Evolutionary conservation across 495 filamentous ascomycete genomes (phyloP).

Genomic region (Lasiosphaeris hirsuta): DNA sequence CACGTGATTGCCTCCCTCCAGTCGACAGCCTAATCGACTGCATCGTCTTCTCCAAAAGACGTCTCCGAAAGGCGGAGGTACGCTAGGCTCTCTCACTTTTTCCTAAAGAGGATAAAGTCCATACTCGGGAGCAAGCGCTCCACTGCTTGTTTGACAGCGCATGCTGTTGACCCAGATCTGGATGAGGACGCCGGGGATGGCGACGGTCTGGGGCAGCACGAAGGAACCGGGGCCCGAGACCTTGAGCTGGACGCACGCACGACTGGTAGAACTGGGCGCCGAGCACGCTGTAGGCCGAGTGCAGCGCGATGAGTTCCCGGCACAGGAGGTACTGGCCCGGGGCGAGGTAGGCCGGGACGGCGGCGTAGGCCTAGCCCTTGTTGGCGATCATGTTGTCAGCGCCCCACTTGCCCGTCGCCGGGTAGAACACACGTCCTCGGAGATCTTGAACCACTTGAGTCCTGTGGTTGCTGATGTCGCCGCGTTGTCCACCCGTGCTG

Average conservation of each 20-base stretch:
- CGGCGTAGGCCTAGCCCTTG: constrained; percentile 14
- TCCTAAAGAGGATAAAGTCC: too few relatives aligned
- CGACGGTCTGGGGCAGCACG: constrained; percentile 4
- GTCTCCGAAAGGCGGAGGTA: too few relatives aligned
- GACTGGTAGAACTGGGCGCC: constrained; percentile 17
- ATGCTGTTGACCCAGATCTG: constrained; percentile 13
- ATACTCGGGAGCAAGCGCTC: too few relatives aligned
- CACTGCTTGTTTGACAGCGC: too few relatives aligned
- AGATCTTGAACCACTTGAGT: constrained; percentile 14
- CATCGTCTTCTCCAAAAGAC: too few relatives aligned
- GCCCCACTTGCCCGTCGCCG: constrained; percentile 6
- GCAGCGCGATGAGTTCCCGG: constrained; percentile 11
- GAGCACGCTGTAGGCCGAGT: constrained; percentile 6
- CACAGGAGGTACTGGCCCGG: constrained; percentile 11
- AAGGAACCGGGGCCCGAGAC: not conserved
- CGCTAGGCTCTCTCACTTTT: too few relatives aligned
- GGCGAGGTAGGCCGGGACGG: constrained; percentile 6
- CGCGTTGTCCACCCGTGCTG: constrained; percentile 11
- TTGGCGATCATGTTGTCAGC: constrained; percentile 19
- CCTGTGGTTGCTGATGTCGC: not conserved
- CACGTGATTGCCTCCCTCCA: too few relatives aligned
- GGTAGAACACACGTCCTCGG: constrained; percentile 3
- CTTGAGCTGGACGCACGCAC: constrained; percentile 12
- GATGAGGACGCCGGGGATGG: constrained; percentile 9
- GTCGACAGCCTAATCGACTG: too few relatives aligned